Base-by-base conservation (phyloP, 345 rosid genomes). In the Heritiera fomes region DNA sequence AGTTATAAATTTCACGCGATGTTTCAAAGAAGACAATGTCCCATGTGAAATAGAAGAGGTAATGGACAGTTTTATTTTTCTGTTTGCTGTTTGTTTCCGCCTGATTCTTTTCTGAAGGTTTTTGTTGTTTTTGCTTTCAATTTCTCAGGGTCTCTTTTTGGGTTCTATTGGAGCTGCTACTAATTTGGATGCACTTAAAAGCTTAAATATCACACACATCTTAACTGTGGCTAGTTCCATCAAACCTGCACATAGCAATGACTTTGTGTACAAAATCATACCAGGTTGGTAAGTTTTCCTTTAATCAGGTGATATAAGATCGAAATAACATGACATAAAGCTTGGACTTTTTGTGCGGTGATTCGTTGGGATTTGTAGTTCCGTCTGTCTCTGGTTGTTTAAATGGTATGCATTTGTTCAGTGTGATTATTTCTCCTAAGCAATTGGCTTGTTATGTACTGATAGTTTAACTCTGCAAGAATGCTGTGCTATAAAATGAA, bases 81-180 rank as follows among this genome's bases (percentile, higher is more conserved):
- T 2, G 13, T 30, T 2, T 49, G 2, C 30, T 49, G 1, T 64
- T 73, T 62, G 47, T 4, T 30, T 64, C 38, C 58, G 0, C 8
- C 50, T 14, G n/a, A 34, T 49, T 64, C 28, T n/a, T 74, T 64
- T 12, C 62, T 64, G 61, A 76, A 49, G 6, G 0, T 15, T 23
- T 0, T 40, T 41, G 2, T 13, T 62, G 10, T 20, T 69, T 69
- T 43, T 76, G 43, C 2, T 46, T 73, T 71, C 9, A 9, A 78
- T 7, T 75, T 77, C 13, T 62, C 80, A 88, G 88, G 89, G 88
- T 82, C 87, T 88, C 9, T 86, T 83, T 79, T 85, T 88, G 79
- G 91, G 91, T 80, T 86, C 89, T 28, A 50, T 86, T 6, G 84
- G 75, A 20, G 93, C 83, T 80, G 90, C 91, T 34, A 75, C 78